phyloP scores from a whole-genome alignment of 73 alveolate genomes.

The Breviolum minutum region DNA sequence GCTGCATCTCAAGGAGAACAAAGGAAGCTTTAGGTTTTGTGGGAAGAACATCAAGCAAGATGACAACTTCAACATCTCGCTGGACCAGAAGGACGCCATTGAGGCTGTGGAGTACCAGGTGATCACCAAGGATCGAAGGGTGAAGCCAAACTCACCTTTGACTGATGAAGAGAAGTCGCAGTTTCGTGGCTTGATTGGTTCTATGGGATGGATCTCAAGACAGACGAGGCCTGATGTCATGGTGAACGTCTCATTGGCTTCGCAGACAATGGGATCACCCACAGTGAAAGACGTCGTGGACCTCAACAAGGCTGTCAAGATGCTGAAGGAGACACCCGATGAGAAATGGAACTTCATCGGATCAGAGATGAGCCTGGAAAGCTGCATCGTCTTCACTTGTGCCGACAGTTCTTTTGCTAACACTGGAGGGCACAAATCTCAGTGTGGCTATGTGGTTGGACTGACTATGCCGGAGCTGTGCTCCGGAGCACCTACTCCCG shows the following conservation, averaged over 20 bases:
- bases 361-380: not conserved
- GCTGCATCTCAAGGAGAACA: conserved; percentile 3
- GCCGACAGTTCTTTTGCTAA: conserved; percentile 62
- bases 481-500: not conserved
- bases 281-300: not conserved
- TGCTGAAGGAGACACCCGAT: not conserved
- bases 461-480: not conserved
- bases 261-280: conserved; percentile 5
- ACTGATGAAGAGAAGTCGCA: not conserved
- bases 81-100: conserved; percentile 10
- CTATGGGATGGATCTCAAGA: conserved; percentile 16
- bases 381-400: conserved; percentile 16
- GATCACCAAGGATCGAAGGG: not conserved
- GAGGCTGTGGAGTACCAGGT: conserved; percentile 18
- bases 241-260: not conserved
- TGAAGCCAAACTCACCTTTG: not conserved
- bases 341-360: not conserved
- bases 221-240: conserved; percentile 13
- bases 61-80: not conserved
- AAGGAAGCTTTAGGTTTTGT: not conserved
- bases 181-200: not conserved
- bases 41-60: conserved; percentile 33
- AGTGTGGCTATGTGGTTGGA: conserved; percentile 46
- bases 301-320: not conserved
- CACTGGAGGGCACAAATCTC: conserved; percentile 16